Percentiles rank a stretch among this genome's conserved stretches.
Evolutionary conservation across 768 basidiomycete genomes (phyloP).

Genomic region (Rhodosporidiobolus sp.): DNA sequence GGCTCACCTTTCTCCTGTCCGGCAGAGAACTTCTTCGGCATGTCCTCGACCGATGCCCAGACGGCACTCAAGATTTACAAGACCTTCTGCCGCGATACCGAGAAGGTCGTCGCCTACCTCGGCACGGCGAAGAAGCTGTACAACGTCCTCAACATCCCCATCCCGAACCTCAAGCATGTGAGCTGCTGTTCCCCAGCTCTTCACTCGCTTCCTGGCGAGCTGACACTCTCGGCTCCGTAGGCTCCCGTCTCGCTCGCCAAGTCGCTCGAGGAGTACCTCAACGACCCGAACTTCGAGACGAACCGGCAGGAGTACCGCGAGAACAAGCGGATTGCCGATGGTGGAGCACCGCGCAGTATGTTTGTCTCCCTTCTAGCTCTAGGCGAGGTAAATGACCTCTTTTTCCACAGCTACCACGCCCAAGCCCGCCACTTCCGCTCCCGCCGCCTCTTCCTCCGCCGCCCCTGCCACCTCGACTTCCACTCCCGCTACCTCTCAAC

Average conservation of each 20-base stretch:
- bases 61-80: conserved; percentile 84
- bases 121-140: conserved; percentile 88
- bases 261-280: conserved; percentile 89
- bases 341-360: conserved; percentile 24
- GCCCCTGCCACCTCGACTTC: too few species aligned
- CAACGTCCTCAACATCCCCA: conserved; percentile 85
- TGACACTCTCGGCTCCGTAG: conserved; percentile 51
- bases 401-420: background rate
- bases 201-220: background rate
- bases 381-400: too few species aligned
- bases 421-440: conserved; percentile 22
- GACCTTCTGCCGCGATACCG: conserved; percentile 89
- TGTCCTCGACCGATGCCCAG: conserved; percentile 88
- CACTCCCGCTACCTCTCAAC: conserved; percentile 16
- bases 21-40: conserved; percentile 87
- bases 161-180: conserved; percentile 86
- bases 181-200: conserved; percentile 44
- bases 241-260: conserved; percentile 92
- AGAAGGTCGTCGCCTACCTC: conserved; percentile 81
- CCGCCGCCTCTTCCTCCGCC: conserved; percentile 40
- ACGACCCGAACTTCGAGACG: conserved; percentile 94
- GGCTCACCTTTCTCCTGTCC: background rate
- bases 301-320: conserved; percentile 88
- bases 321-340: conserved; percentile 67
- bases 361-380: background rate